phyloP scores from a whole-genome alignment of 306 rosid species.

The Elaeagnus macrophylla region DNA sequence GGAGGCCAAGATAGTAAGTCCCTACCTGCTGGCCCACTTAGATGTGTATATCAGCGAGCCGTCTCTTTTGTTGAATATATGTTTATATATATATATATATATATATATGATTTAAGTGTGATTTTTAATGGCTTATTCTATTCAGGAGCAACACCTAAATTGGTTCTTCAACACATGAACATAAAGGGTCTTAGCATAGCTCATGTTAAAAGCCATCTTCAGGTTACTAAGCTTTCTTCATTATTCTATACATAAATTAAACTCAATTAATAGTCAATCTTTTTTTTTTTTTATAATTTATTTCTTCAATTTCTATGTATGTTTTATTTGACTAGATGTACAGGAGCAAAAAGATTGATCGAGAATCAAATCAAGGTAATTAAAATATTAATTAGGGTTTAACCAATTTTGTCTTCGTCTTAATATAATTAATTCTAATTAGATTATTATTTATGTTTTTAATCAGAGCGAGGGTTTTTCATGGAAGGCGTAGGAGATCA shows the following conservation, averaged over 20 bases:
- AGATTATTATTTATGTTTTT: conserved; percentile 3
- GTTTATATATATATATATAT: no score
- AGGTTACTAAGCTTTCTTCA: conserved; percentile 28
- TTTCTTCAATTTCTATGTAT: background rate
- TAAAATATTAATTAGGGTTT: background rate
- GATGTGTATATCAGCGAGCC: no score
- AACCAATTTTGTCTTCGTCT: conserved; percentile 18
- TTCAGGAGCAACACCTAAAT: conserved; percentile 91
- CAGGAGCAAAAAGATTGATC: conserved; percentile 71
- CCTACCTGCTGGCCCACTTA: no score
- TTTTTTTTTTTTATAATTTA: background rate
- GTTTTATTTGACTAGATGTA: conserved; percentile 48
- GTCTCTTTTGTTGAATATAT: no score
- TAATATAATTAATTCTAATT: background rate
- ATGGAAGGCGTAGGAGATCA: conserved; percentile 42
- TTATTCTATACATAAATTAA: no score
- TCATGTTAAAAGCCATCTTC: conserved; percentile 97
- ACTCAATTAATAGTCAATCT: no score
- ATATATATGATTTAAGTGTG: no score
- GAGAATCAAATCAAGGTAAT: conserved; percentile 49
- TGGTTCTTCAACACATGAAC: conserved; percentile 95
- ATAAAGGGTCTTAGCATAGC: conserved; percentile 86
- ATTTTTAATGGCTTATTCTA: background rate
- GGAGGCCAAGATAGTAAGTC: conserved; percentile 93
- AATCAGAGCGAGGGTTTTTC: conserved; percentile 48